Conservation (phyloP, 768 basidiomycete genomes). For the Boletus reticuloceps region DNA sequence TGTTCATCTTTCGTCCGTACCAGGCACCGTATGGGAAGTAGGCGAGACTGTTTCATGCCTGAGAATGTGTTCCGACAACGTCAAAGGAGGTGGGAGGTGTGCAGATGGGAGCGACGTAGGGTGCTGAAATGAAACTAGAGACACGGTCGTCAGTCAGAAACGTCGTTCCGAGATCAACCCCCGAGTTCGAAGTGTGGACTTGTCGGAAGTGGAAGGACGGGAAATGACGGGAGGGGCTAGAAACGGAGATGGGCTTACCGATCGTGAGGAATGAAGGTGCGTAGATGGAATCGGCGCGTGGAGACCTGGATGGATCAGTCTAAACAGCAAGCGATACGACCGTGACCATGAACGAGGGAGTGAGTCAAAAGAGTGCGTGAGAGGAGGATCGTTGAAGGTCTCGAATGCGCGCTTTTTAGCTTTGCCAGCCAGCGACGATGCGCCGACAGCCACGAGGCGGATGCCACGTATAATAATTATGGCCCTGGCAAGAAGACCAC, state of each 20-base stretch:
- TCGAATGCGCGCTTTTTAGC: conserved; percentile 15
- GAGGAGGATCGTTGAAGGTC: conserved; percentile 1
- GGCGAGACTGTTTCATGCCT: conserved; percentile 20
- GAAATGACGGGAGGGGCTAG: neutral
- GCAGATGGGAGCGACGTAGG: neutral
- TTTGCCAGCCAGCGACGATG: conserved; percentile 2
- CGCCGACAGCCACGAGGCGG: conserved; percentile 16
- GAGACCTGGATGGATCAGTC: neutral
- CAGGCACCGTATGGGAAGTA: conserved; percentile 25
- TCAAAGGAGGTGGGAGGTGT: conserved; percentile 8
- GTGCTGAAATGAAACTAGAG: conserved; percentile 10
- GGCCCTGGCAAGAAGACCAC: conserved; percentile 11
- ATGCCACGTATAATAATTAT: neutral
- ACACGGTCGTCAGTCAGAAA: conserved; percentile 18
- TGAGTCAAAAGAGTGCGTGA: conserved; percentile 4
- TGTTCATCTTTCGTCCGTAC: conserved; percentile 20
- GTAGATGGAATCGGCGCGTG: neutral
- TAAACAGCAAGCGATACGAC: conserved; percentile 3
- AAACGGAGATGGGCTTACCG: conserved; percentile 17
- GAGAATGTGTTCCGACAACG: conserved; percentile 5
- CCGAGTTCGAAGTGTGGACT: neutral
- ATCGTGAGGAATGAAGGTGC: conserved; percentile 21
- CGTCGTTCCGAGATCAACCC: conserved; percentile 17
- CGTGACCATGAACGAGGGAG: conserved; percentile 19
- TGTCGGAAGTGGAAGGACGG: conserved; percentile 2